Evolutionary conservation across 805 yeast species (phyloP).

Genomic region (Torulaspora delbrueckii): DNA sequence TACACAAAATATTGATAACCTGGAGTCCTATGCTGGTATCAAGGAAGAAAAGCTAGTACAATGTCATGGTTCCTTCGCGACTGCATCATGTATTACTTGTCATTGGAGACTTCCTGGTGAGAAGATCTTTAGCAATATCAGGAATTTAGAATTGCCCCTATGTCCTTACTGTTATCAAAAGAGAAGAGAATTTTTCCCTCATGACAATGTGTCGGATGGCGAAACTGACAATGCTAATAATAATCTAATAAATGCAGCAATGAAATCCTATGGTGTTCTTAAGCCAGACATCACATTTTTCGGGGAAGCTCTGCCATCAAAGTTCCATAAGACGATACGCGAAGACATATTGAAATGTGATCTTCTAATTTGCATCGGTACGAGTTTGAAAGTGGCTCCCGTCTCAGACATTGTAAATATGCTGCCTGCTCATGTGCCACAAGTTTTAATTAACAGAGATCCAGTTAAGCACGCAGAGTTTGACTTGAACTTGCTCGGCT

Average conservation of each 20-base stretch:
- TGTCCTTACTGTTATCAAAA: slow-evolving; percentile 62
- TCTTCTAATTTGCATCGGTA: slow-evolving; percentile 77
- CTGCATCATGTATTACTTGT: slow-evolving; percentile 80
- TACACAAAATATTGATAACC: slow-evolving; percentile 86
- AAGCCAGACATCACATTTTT: slow-evolving; percentile 92
- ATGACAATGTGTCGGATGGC: slow-evolving; percentile 10
- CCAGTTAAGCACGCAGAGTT: slow-evolving; percentile 71
- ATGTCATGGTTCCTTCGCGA: slow-evolving; percentile 90
- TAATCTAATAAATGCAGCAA: slow-evolving; percentile 13
- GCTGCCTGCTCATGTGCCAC: slow-evolving; percentile 71
- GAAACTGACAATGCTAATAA: slow-evolving; percentile 10
- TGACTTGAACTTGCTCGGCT: slow-evolving; percentile 71
- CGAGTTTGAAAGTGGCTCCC: slow-evolving; percentile 88
- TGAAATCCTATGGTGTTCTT: slow-evolving; percentile 68
- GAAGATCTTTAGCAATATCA: slow-evolving; percentile 54
- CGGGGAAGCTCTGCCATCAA: slow-evolving; percentile 74
- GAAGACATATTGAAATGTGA: slow-evolving; percentile 69
- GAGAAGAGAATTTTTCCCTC: slow-evolving; percentile 36
- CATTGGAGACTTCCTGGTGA: slow-evolving; percentile 61
- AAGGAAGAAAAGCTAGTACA: slow-evolving; percentile 63
- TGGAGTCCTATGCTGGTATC: slow-evolving; percentile 79
- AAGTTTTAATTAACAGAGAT: slow-evolving; percentile 72
- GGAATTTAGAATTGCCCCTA: slow-evolving; percentile 55
- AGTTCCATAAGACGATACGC: slow-evolving; percentile 55
- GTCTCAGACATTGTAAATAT: slow-evolving; percentile 81